Evolutionary conservation across 257 asterid species (phyloP).

Genomic region (Penstemon barbatus): DNA sequence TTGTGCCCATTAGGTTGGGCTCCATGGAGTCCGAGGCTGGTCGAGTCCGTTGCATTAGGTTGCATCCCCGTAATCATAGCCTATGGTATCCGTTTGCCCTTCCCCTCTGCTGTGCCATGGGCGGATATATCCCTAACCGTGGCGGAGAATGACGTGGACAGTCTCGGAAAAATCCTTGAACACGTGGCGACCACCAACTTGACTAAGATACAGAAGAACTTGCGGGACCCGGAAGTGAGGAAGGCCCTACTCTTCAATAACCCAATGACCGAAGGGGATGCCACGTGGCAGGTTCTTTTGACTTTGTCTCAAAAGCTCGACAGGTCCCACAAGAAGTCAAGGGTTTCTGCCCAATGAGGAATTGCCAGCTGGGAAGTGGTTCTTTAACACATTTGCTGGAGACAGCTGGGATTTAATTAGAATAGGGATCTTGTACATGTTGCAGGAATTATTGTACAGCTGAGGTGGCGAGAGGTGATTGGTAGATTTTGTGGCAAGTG

Average conservation of each 20-base stretch:
- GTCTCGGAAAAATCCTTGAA: slow-evolving; percentile 55
- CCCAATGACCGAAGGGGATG: slow-evolving; percentile 64
- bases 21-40: slow-evolving; percentile 91
- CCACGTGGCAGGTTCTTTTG: slow-evolving; percentile 74
- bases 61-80: slow-evolving; percentile 89
- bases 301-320: slow-evolving; percentile 40
- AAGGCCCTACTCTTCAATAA: slow-evolving; percentile 55
- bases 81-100: slow-evolving; percentile 70
- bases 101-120: slow-evolving; percentile 70
- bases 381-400: slow-evolving; percentile 3
- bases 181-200: slow-evolving; percentile 69
- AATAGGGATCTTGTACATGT: background rate
- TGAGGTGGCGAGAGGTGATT: slow-evolving; percentile 31
- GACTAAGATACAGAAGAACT: slow-evolving; percentile 53
- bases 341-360: slow-evolving; percentile 41
- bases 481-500: slow-evolving; percentile 5
- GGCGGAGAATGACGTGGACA: slow-evolving; percentile 70
- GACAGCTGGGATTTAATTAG: slow-evolving; percentile 56
- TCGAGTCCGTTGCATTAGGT: slow-evolving; percentile 78
- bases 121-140: slow-evolving; percentile 67
- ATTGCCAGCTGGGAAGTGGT: slow-evolving; percentile 5
- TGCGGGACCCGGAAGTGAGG: slow-evolving; percentile 57
- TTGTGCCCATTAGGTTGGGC: slow-evolving; percentile 94
- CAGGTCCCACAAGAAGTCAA: slow-evolving; percentile 47
- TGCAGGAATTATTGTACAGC: slow-evolving; percentile 11